Conservation (phyloP, 2,329 filamentous ascomycete species). For the Chrysoporthe austroafricana region DNA sequence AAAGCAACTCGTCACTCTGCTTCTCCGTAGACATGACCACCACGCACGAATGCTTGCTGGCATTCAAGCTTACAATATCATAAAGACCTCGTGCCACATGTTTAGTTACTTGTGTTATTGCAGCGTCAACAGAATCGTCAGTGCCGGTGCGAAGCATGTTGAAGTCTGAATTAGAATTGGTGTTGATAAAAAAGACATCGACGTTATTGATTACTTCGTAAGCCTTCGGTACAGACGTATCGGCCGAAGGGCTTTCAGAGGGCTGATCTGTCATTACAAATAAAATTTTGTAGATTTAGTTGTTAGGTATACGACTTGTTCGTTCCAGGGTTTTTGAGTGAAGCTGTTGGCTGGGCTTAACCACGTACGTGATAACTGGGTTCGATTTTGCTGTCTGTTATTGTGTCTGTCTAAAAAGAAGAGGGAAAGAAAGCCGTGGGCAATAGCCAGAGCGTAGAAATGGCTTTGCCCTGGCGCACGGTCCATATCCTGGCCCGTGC, state of each 20-base stretch:
- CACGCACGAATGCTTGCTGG: conserved; percentile 17
- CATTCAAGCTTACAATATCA: conserved; percentile 21
- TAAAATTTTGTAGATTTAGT: background rate
- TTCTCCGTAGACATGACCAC: conserved; percentile 15
- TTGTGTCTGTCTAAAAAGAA: too few relatives aligned
- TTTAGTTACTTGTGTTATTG: conserved; percentile 17
- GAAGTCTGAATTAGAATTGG: background rate
- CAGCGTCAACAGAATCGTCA: conserved; percentile 15
- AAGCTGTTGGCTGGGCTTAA: too few relatives aligned
- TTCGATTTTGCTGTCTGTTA: too few relatives aligned
- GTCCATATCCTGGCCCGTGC: too few relatives aligned
- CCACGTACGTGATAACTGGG: too few relatives aligned
- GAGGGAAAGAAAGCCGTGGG: too few relatives aligned
- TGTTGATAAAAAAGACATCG: background rate
- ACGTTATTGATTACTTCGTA: background rate
- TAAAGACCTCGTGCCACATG: conserved; percentile 25
- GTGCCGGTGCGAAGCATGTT: background rate
- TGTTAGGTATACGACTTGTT: too few relatives aligned
- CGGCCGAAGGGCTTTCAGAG: background rate
- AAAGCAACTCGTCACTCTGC: background rate
- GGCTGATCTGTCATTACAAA: background rate
- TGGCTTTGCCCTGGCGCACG: too few relatives aligned
- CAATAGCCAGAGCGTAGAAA: too few relatives aligned
- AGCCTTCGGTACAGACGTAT: background rate
- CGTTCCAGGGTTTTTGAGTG: too few relatives aligned